phyloP scores from a whole-genome alignment of 345 rosid genomes.

The Pugionium cornutum region DNA sequence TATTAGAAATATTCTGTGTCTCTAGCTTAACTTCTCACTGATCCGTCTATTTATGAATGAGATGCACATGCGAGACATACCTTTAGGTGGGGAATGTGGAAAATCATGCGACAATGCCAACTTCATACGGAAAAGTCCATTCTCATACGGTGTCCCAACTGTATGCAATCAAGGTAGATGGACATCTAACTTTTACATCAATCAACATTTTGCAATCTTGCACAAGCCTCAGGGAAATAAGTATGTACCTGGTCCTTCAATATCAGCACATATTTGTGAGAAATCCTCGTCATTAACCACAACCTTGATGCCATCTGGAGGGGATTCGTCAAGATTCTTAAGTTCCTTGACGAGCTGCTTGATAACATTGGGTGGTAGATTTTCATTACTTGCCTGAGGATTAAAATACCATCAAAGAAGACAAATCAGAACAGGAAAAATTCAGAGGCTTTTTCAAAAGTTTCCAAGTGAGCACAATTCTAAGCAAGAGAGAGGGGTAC shows the following conservation, averaged over 20 bases:
- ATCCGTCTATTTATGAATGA: neutral
- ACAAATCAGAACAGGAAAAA: conserved; percentile 14
- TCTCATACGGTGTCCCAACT: conserved; percentile 99
- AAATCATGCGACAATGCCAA: conserved; percentile 80
- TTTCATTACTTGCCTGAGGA: conserved; percentile 89
- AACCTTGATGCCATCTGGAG: conserved; percentile 98
- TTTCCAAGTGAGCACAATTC: neutral
- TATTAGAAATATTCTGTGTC: neutral
- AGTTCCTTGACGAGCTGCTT: conserved; percentile 96
- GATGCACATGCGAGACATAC: conserved; percentile 41
- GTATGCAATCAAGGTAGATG: conserved; percentile 40
- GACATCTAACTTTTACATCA: conserved; percentile 23
- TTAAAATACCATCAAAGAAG: conserved; percentile 7
- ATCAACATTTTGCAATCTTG: neutral
- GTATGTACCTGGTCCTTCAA: conserved; percentile 93
- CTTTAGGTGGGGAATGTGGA: conserved; percentile 96
- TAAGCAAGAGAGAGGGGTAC: conserved; percentile 19
- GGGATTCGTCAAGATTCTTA: conserved; percentile 94
- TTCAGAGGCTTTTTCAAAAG: neutral
- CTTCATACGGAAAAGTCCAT: conserved; percentile 96
- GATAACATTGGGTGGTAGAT: conserved; percentile 96
- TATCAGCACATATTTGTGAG: conserved; percentile 90
- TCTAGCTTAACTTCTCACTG: conserved; percentile 2
- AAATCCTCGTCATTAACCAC: conserved; percentile 91
- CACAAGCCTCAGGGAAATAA: neutral